phyloP scores from a whole-genome alignment of 2,329 filamentous ascomycete genomes.

The Monosporascus sp. region DNA sequence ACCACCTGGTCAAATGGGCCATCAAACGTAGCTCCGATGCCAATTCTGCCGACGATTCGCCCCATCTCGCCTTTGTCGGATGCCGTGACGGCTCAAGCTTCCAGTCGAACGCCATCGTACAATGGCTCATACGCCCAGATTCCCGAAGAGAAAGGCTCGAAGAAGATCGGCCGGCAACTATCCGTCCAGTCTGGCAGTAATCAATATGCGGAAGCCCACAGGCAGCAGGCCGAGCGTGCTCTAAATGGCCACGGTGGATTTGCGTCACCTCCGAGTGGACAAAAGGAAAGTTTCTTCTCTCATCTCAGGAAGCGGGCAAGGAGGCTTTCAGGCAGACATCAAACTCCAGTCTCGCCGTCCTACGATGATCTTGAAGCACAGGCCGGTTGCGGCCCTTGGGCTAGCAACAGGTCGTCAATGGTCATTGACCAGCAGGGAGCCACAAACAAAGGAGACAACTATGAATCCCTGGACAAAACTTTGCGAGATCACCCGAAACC shows the following conservation, averaged over 20 bases:
- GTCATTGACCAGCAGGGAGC: conserved; percentile 57
- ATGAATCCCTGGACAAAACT: conserved; percentile 57
- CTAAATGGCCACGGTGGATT: conserved; percentile 76
- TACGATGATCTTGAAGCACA: conserved; percentile 91
- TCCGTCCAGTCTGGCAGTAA: conserved; percentile 90
- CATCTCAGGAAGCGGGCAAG: conserved; percentile 91
- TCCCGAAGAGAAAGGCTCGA: conserved; percentile 60
- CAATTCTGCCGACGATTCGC: conserved; percentile 88
- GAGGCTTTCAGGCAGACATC: conserved; percentile 85
- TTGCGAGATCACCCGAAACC: conserved; percentile 48
- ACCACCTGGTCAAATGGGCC: conserved; percentile 88
- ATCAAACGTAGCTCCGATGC: conserved; percentile 81
- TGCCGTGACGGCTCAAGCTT: conserved; percentile 84
- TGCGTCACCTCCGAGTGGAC: conserved; percentile 69
- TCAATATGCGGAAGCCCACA: conserved; percentile 83
- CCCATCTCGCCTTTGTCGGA: conserved; percentile 97
- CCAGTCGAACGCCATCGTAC: conserved; percentile 53
- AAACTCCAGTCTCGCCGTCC: conserved; percentile 70
- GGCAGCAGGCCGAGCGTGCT: conserved; percentile 85
- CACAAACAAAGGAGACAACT: conserved; percentile 48
- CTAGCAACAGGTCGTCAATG: conserved; percentile 79
- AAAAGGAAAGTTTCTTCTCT: conserved; percentile 97
- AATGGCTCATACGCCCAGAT: conserved; percentile 42
- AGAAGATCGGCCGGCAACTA: conserved; percentile 92
- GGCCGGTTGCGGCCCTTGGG: conserved; percentile 85